These are phyloP conservation scores for Piper betle DNA, from an alignment of 164 flowering plant species.

Conservation along the genomic window DNA sequence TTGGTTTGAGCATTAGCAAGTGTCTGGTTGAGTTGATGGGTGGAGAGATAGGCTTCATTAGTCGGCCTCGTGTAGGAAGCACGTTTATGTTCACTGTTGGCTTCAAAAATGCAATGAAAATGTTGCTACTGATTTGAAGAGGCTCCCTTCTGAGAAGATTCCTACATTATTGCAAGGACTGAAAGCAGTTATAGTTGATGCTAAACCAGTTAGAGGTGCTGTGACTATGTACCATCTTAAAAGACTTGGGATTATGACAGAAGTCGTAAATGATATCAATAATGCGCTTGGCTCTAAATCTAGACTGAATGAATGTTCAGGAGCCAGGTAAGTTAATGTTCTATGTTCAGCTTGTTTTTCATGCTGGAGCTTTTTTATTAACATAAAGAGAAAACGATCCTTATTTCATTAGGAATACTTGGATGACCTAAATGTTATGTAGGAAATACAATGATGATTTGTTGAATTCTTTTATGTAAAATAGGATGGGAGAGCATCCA, in stretches of 20 bases:
- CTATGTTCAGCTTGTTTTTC: not conserved
- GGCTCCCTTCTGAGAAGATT: too few relatives aligned
- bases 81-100: conserved; percentile 62
- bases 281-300: conserved; percentile 19
- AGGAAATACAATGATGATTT: not conserved
- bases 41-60: conserved; percentile 39
- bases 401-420: not conserved
- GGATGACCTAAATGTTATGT: not conserved
- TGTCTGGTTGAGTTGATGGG: too few relatives aligned
- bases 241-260: conserved; percentile 64
- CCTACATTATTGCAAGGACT: conserved; percentile 45
- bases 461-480: not conserved
- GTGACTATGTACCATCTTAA: too few relatives aligned
- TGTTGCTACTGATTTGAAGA: too few relatives aligned
- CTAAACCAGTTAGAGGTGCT: too few relatives aligned
- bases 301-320: conserved; percentile 29
- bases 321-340: conserved; percentile 31
- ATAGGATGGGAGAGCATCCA: too few relatives aligned
- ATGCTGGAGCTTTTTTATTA: not conserved
- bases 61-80: conserved; percentile 77
- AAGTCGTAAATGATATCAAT: conserved; percentile 33
- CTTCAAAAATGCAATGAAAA: too few relatives aligned
- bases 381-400: not conserved
- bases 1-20: too few relatives aligned
- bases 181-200: too few relatives aligned